Base-by-base conservation (phyloP, 169 alveolate species). In the Eimeria necatrix region DNA sequence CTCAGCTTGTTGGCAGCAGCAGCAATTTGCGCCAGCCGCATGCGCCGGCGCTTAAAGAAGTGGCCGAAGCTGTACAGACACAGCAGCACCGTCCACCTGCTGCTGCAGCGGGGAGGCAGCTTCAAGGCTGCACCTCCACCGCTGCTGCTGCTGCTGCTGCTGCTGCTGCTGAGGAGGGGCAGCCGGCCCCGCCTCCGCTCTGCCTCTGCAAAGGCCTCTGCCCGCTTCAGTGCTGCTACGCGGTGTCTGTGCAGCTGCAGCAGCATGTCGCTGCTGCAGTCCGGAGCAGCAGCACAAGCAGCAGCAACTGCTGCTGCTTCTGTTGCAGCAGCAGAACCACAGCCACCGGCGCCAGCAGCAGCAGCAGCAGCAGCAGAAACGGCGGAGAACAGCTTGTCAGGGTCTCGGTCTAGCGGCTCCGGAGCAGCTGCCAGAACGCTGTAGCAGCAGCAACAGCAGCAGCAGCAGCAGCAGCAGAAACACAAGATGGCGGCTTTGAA, bases 161-260 rank as follows among this genome's bases (percentile, higher is more conserved):
- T 68, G 78, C 46, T 14, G 78, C 46, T 14, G 78, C 5, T n/a
- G 32, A 68, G 78, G 32, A 68, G 78, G 46, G 78, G 78, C 46
- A 68, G 78, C 32, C 78, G 12, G 46, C 78, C 32, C 14, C 78
- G 78, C 32, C 78, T 14, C 32, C n/a, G n/a, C 32, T 68, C 78
- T 16, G 46, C 78, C n/a, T 68, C 78, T 10, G 78, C 78, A n/a
- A 68, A 68, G n/a, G 78, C 78, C n/a, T 7, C 46, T n/a, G 78
- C 32, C n/a, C 78, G 78, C 0, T 68, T 68, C 46, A 68, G 78
- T 8, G 78, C 78, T 18, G 78, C 78, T 3, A 68, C 78, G 78
- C 78, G 78, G 78, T 68, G 78, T 68, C 78, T 68, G 78, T 68
- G 78, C 78, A 68, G 78, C 78, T 68, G 78, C n/a, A 68, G 78